These are phyloP conservation scores for Paecilomyces sp. DNA, from an alignment of 2,329 filamentous ascomycete species.

Conservation along the genomic window DNA sequence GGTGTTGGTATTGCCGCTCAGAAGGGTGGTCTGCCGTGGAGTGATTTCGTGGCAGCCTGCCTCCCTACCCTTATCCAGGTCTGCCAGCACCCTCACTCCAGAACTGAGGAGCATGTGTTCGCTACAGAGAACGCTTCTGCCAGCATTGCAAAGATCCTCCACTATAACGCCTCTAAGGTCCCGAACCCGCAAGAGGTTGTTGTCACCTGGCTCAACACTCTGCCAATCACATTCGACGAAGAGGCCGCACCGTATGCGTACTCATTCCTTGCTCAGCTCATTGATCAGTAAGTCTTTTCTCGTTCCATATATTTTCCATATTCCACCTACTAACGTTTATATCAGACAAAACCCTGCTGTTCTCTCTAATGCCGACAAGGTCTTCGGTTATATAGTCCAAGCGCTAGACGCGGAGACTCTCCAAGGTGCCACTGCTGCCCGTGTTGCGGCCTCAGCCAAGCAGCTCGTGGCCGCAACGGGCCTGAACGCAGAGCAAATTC, in stretches of 20 bases:
- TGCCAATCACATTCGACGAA: conserved; percentile 91
- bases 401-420: conserved; percentile 87
- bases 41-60: conserved; percentile 74
- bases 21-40: conserved; percentile 80
- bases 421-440: conserved; percentile 71
- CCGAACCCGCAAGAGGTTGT: conserved; percentile 68
- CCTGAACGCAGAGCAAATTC: conserved; percentile 67
- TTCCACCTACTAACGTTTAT: conserved; percentile 8
- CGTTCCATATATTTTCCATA: conserved; percentile 2
- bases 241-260: conserved; percentile 97
- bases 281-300: conserved; percentile 71
- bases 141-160: conserved; percentile 92
- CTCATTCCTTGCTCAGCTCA: conserved; percentile 80
- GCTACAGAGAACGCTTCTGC: conserved; percentile 97
- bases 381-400: conserved; percentile 79
- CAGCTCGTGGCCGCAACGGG: conserved; percentile 65
- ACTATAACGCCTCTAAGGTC: conserved; percentile 76
- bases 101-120: conserved; percentile 89
- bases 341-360: conserved; percentile 77
- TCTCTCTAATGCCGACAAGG: conserved; percentile 66
- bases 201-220: conserved; percentile 79
- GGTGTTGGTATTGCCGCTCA: conserved; percentile 93
- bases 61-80: conserved; percentile 80
- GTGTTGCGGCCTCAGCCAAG: conserved; percentile 73
- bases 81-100: conserved; percentile 70